phyloP scores from a whole-genome alignment of 768 basidiomycete species.

The Psilocybe cubensis region DNA sequence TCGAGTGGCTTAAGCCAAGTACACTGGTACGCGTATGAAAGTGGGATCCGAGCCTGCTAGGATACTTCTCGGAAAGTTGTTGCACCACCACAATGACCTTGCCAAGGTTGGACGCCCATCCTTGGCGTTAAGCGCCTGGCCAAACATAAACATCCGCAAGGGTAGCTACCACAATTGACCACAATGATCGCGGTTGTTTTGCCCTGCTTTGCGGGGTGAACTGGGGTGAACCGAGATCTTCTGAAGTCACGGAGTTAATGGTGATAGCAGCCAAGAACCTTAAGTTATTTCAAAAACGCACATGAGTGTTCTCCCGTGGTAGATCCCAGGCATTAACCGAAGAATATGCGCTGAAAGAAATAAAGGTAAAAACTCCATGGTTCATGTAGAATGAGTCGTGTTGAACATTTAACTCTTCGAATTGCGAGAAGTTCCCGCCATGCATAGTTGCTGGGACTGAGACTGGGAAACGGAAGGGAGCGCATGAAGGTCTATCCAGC shows the following conservation, averaged over 20 bases:
- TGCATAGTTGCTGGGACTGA: background rate
- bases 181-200: background rate
- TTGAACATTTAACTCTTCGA: background rate
- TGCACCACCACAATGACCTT: background rate
- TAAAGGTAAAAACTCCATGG: background rate
- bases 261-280: background rate
- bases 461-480: background rate
- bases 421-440: background rate
- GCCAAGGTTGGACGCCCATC: background rate
- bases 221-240: background rate
- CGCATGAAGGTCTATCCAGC: too few relatives aligned
- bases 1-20: background rate
- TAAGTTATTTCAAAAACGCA: background rate
- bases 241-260: background rate
- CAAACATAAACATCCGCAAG: background rate
- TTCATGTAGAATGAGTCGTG: background rate
- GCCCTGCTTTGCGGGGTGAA: background rate
- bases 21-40: background rate
- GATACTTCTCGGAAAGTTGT: background rate
- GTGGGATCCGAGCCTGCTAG: background rate
- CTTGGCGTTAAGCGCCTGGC: conserved; percentile 4
- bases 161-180: background rate
- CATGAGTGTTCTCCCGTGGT: background rate
- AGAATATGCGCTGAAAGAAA: background rate
- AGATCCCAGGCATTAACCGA: background rate